These are phyloP conservation scores for Petunia secreta DNA, from an alignment of 257 asterid species.

Conservation along the genomic window DNA sequence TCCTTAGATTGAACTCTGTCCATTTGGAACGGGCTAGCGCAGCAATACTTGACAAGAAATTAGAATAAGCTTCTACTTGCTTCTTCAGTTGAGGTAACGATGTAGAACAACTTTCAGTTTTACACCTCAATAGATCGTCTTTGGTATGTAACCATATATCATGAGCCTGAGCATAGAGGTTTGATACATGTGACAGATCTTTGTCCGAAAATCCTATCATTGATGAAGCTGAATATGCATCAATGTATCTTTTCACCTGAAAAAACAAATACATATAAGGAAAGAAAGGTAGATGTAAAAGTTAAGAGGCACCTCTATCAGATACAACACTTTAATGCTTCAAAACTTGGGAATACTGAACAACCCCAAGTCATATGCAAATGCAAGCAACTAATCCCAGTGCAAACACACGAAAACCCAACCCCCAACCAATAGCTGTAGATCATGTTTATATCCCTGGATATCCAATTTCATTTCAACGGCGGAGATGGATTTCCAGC, in stretches of 20 bases:
- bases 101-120: slow-evolving; percentile 37
- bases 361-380: neutral
- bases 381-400: neutral
- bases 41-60: slow-evolving; percentile 76
- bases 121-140: slow-evolving; percentile 43
- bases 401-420: too few species aligned
- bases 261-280: slow-evolving; percentile 41
- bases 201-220: slow-evolving; percentile 88
- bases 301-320: slow-evolving; percentile 11
- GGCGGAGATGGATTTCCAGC: too few species aligned
- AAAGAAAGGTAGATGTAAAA: slow-evolving; percentile 23
- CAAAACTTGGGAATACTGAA: neutral
- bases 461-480: too few species aligned
- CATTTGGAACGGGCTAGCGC: slow-evolving; percentile 93
- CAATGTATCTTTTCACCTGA: slow-evolving; percentile 93
- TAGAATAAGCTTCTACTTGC: slow-evolving; percentile 73
- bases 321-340: slow-evolving; percentile 12
- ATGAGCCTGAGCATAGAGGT: slow-evolving; percentile 73
- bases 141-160: slow-evolving; percentile 68
- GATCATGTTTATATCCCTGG: too few species aligned
- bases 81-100: slow-evolving; percentile 48
- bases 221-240: slow-evolving; percentile 92
- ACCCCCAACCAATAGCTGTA: too few species aligned
- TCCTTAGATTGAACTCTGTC: slow-evolving; percentile 88
- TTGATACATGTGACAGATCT: slow-evolving; percentile 68